Evolutionary conservation across 257 asterid species (phyloP).

Genomic region (Misopates orontium): DNA sequence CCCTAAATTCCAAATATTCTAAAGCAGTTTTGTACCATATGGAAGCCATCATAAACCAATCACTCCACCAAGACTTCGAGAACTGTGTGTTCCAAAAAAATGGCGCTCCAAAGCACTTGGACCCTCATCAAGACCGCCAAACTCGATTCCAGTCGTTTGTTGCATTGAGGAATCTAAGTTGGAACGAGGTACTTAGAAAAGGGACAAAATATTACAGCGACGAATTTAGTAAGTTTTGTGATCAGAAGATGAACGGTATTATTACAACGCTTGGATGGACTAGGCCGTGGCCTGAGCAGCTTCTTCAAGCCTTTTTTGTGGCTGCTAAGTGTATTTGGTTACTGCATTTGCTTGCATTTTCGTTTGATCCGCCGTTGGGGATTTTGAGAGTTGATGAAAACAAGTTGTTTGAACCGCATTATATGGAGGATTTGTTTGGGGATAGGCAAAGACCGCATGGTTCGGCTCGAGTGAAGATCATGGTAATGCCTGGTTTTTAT

Average conservation of each 20-base stretch:
- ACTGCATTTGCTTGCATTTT: constrained; percentile 85
- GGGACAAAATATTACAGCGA: constrained; percentile 92
- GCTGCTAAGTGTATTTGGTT: constrained; percentile 93
- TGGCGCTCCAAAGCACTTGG: constrained; percentile 61
- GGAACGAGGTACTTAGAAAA: constrained; percentile 83
- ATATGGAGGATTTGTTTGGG: constrained; percentile 73
- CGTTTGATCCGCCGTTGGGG: constrained; percentile 56
- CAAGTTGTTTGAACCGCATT: constrained; percentile 49
- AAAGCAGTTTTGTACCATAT: constrained; percentile 61
- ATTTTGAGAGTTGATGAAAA: constrained; percentile 78
- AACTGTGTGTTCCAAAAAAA: constrained; percentile 73
- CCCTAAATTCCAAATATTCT: constrained; percentile 58
- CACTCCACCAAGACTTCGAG: constrained; percentile 82
- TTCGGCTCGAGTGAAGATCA: constrained; percentile 59
- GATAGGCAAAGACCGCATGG: constrained; percentile 63
- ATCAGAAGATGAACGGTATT: constrained; percentile 82
- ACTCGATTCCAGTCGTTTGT: constrained; percentile 71
- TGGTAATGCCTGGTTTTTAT: constrained; percentile 95
- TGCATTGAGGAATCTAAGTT: constrained; percentile 71
- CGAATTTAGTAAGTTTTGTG: constrained; percentile 86
- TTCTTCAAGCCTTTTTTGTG: constrained; percentile 83
- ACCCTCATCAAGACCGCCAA: constrained; percentile 66
- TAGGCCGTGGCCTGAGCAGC: constrained; percentile 91
- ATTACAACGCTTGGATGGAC: constrained; percentile 65
- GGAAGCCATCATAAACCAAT: constrained; percentile 79